phyloP scores from a whole-genome alignment of 768 basidiomycete species.

The Leccinum obscurum region DNA sequence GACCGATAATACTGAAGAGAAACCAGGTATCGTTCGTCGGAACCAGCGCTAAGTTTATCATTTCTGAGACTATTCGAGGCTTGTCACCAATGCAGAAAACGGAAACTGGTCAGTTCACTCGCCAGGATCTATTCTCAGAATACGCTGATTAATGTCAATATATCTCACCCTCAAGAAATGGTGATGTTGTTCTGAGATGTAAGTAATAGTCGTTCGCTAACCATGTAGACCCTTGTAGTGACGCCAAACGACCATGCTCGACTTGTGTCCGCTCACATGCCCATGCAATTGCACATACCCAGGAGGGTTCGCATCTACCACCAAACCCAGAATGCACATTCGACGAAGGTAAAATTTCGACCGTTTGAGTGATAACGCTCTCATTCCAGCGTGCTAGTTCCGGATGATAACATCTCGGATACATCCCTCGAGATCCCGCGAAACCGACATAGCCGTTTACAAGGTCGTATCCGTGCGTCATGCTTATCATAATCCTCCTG shows the following conservation, averaged over 20 bases:
- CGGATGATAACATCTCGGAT: conserved; percentile 33
- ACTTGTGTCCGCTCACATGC: conserved; percentile 77
- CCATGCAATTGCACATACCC: conserved; percentile 62
- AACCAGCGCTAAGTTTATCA: not conserved
- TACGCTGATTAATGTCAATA: conserved; percentile 17
- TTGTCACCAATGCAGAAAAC: conserved; percentile 63
- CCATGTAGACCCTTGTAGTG: conserved; percentile 40
- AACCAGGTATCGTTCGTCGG: conserved; percentile 23
- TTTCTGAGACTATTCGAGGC: conserved; percentile 27
- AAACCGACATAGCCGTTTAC: conserved; percentile 61
- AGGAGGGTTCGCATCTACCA: conserved; percentile 54
- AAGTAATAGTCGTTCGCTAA: conserved; percentile 5
- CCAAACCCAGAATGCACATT: conserved; percentile 71
- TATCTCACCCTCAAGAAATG: conserved; percentile 51
- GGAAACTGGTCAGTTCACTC: conserved; percentile 59
- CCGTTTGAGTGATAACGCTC: not conserved
- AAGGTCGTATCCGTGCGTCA: conserved; percentile 65
- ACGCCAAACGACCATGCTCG: conserved; percentile 74
- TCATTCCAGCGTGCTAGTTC: conserved; percentile 32
- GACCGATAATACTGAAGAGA: conserved; percentile 18
- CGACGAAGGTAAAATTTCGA: conserved; percentile 60
- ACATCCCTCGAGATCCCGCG: conserved; percentile 51
- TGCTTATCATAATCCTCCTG: not conserved
- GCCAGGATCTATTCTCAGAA: conserved; percentile 1
- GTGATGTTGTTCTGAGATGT: conserved; percentile 33